Evolutionary conservation across 139 green algal genomes (phyloP).

Genomic region (Edaphochlamys debaryana): DNA sequence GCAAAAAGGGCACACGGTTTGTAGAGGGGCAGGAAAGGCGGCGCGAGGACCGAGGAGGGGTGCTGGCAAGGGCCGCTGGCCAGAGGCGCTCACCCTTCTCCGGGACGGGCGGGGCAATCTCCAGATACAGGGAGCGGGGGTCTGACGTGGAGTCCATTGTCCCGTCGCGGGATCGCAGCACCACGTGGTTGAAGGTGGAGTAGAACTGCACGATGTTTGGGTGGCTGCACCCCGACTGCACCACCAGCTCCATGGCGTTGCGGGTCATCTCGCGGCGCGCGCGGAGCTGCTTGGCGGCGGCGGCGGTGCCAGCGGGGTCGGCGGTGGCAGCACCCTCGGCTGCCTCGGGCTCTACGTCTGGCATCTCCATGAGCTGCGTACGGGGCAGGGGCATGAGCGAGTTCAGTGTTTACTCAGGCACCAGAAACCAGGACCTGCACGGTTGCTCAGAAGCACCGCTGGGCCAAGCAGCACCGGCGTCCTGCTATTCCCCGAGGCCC

Average conservation of each 20-base stretch:
- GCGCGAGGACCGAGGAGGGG: no score
- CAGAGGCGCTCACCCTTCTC: not conserved
- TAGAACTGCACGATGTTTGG: slow-evolving; percentile 39
- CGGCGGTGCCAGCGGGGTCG: not conserved
- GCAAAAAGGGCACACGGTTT: no score
- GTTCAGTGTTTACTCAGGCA: no score
- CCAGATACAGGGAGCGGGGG: slow-evolving; percentile 1
- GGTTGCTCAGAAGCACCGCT: no score
- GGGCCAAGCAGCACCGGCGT: no score
- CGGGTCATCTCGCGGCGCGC: slow-evolving; percentile 4
- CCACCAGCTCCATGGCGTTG: slow-evolving; percentile 32
- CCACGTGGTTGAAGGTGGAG: slow-evolving; percentile 17
- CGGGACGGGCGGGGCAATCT: not conserved
- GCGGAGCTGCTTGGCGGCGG: not conserved
- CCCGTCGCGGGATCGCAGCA: not conserved
- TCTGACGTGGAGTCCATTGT: not conserved
- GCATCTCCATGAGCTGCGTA: slow-evolving; percentile 21
- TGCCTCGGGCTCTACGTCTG: not conserved
- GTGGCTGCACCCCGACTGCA: slow-evolving; percentile 1
- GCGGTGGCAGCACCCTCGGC: no score
- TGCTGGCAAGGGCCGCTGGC: no score
- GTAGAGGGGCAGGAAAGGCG: no score
- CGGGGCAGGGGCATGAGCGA: no score
- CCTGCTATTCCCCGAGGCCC: no score
- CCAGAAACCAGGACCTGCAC: no score